A percentile compares a stretch with the other conserved stretches of the same genome.
phyloP scores from a whole-genome alignment of 1,139 yeast genomes.

The Pichia sp. region DNA sequence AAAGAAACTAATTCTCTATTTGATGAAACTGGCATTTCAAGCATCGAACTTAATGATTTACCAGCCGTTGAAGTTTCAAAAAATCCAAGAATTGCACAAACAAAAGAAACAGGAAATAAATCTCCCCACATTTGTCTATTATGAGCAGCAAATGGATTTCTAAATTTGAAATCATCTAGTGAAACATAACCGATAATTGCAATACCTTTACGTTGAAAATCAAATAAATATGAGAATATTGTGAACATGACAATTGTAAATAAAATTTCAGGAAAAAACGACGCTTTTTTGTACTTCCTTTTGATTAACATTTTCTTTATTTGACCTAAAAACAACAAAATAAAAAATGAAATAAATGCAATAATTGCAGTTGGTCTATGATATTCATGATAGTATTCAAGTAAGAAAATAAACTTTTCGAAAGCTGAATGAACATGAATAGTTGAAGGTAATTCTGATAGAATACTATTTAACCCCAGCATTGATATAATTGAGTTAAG shows the following conservation, averaged over 20 bases:
- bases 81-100: constrained; percentile 83
- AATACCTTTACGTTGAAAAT: constrained; percentile 52
- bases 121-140: constrained; percentile 34
- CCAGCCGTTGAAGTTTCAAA: constrained; percentile 94
- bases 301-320: constrained; percentile 37
- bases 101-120: constrained; percentile 54
- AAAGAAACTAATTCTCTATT: constrained; percentile 76
- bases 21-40: constrained; percentile 61
- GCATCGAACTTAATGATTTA: constrained; percentile 64
- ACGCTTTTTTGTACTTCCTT: constrained; percentile 31
- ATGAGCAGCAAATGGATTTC: constrained; percentile 41
- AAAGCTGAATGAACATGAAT: constrained; percentile 69
- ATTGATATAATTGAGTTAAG: constrained; percentile 70
- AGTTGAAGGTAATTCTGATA: constrained; percentile 33
- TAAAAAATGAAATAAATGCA: constrained; percentile 42
- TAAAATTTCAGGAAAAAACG: constrained; percentile 77
- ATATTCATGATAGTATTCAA: constrained; percentile 34
- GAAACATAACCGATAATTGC: constrained; percentile 65
- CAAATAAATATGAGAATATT: constrained; percentile 43
- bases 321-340: constrained; percentile 37
- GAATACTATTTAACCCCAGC: constrained; percentile 49
- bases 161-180: constrained; percentile 35
- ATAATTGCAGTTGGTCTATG: constrained; percentile 49
- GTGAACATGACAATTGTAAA: constrained; percentile 64
- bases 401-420: constrained; percentile 58